phyloP scores from a whole-genome alignment of 1,284 basidiomycete genomes.

The Sanghuangporus sanghuang region DNA sequence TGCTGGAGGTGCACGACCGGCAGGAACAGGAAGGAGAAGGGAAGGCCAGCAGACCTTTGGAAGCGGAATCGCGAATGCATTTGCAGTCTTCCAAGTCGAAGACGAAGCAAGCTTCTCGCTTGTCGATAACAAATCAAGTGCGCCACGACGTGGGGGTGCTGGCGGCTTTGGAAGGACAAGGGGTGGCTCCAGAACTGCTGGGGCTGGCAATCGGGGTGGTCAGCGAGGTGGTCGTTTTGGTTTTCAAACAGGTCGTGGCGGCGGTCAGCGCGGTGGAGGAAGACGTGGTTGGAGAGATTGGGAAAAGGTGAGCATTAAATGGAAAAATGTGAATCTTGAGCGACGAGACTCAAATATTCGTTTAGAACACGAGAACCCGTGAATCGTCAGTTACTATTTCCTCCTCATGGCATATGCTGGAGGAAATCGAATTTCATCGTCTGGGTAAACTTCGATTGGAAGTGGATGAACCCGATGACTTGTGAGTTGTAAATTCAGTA shows the following conservation, averaged over 20 bases:
- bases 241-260: conserved; percentile 31
- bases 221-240: conserved; percentile 44
- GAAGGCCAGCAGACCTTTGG: conserved; percentile 70
- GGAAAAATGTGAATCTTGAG: conserved; percentile 6
- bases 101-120: conserved; percentile 98
- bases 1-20: conserved; percentile 29
- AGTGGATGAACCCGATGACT: conserved; percentile 84
- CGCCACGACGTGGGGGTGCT: conserved; percentile 54
- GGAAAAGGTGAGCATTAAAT: conserved; percentile 68
- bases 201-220: conserved; percentile 40
- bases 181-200: conserved; percentile 38
- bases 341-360: not conserved
- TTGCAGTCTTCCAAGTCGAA: conserved; percentile 97
- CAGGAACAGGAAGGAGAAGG: conserved; percentile 40
- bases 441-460: conserved; percentile 89
- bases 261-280: conserved; percentile 56
- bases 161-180: conserved; percentile 55
- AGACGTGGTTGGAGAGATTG: conserved; percentile 88
- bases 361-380: conserved; percentile 79
- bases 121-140: conserved; percentile 80
- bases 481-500: conserved; percentile 46
- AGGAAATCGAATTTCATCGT: conserved; percentile 97
- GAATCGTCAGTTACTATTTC: conserved; percentile 95
- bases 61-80: conserved; percentile 87
- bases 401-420: conserved; percentile 88